Conservation (phyloP, 164 flowering plant species). For the Vitis riparia region DNA sequence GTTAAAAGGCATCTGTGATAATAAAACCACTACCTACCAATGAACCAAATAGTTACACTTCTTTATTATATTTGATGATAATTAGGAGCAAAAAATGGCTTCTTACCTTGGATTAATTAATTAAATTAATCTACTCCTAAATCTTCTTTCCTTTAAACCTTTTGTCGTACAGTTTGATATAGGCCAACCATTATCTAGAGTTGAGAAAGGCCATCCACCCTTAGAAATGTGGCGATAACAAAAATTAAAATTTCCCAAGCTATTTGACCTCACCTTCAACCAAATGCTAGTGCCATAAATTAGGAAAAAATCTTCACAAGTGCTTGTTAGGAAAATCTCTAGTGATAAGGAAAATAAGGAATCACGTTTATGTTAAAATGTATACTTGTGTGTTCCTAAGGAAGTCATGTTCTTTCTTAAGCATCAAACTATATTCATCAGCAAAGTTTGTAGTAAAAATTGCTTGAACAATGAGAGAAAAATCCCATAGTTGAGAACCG, state of each 20-base stretch:
- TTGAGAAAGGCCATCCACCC: conserved; percentile 61
- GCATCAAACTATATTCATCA: conserved; percentile 29
- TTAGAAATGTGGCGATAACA: conserved; percentile 52
- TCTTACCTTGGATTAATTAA: too few species aligned
- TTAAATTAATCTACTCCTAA: too few species aligned
- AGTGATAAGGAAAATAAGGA: too few species aligned
- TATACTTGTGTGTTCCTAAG: conserved; percentile 33
- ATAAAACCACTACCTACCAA: conserved; percentile 34
- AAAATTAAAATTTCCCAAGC: conserved; percentile 18
- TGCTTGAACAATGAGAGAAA: conserved; percentile 32
- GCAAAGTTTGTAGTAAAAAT: conserved; percentile 20
- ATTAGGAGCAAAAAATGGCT: too few species aligned
- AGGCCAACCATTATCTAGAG: conserved; percentile 53
- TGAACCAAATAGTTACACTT: background rate
- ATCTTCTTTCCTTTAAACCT: conserved; percentile 28
- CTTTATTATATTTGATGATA: too few species aligned
- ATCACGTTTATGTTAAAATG: background rate
- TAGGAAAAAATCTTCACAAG: too few species aligned
- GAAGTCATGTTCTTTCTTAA: conserved; percentile 35
- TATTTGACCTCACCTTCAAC: conserved; percentile 29
- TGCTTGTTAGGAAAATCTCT: too few species aligned
- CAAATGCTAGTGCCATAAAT: background rate
- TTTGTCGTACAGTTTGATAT: conserved; percentile 52
- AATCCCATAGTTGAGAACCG: conserved; percentile 49
- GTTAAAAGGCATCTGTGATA: conserved; percentile 29